Evolutionary conservation across 306 rosid genomes (phyloP).

Genomic region (Dryas alaskensis): DNA sequence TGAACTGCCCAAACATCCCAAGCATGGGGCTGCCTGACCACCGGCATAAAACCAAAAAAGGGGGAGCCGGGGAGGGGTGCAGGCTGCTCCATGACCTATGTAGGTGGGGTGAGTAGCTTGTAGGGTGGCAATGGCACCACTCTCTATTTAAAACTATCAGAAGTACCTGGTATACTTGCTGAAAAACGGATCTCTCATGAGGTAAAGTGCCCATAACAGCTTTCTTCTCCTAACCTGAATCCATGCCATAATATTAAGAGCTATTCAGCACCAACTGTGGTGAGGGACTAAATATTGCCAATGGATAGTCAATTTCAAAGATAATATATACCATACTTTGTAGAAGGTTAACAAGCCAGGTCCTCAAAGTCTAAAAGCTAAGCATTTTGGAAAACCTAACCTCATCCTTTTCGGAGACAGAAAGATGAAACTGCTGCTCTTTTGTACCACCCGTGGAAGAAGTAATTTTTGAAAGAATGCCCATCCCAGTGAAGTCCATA

Average conservation of each 20-base stretch:
- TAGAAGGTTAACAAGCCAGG: not conserved
- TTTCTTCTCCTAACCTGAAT: slow-evolving; percentile 72
- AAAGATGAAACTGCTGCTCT: slow-evolving; percentile 45
- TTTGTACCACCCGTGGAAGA: slow-evolving; percentile 37
- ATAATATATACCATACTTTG: slow-evolving; percentile 7
- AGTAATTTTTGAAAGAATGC: slow-evolving; percentile 59
- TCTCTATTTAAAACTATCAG: not conserved
- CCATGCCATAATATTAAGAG: slow-evolving; percentile 17
- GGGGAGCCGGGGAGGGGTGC: too few relatives aligned
- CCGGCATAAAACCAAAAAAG: too few relatives aligned
- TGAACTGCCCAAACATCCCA: not conserved
- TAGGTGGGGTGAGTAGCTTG: too few relatives aligned
- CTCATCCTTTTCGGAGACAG: slow-evolving; percentile 76
- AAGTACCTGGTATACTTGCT: slow-evolving; percentile 72
- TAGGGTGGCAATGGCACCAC: not conserved
- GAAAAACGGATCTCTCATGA: slow-evolving; percentile 97
- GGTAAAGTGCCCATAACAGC: slow-evolving; percentile 75
- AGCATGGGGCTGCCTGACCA: too few relatives aligned
- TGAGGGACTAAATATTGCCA: not conserved
- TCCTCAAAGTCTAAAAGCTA: slow-evolving; percentile 8
- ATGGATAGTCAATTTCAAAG: slow-evolving; percentile 2
- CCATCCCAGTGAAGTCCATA: slow-evolving; percentile 53
- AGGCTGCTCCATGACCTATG: too few relatives aligned
- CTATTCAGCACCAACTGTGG: slow-evolving; percentile 21
- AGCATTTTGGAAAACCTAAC: slow-evolving; percentile 43